Evolutionary conservation across 805 yeast species (phyloP).

Genomic region (Kluyveromyces wickerhamii): DNA sequence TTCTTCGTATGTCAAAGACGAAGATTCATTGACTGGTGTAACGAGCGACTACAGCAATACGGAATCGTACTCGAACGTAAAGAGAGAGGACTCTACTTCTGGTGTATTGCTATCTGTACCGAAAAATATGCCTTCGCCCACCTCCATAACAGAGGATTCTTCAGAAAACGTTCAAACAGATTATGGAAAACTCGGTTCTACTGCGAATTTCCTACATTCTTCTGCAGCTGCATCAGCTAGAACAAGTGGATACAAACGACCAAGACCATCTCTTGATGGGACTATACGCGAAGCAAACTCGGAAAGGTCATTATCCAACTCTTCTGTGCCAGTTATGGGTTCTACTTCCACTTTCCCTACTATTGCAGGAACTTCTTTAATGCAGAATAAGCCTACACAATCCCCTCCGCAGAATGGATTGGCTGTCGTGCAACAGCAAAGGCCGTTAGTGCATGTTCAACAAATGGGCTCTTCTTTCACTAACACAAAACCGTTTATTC

Average conservation of each 20-base stretch:
- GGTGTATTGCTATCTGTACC: slow-evolving; percentile 7
- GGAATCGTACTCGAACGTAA: slow-evolving; percentile 3
- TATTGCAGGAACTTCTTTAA: not conserved
- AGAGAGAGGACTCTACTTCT: slow-evolving; percentile 2
- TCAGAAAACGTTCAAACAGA: slow-evolving; percentile 37
- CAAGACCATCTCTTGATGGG: slow-evolving; percentile 12
- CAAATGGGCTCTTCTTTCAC: slow-evolving; percentile 7
- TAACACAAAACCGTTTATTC: slow-evolving; percentile 47
- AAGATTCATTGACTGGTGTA: slow-evolving; percentile 7
- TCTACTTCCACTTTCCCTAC: not conserved
- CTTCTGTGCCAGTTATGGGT: slow-evolving; percentile 10
- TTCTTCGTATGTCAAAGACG: slow-evolving; percentile 1
- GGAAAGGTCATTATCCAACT: slow-evolving; percentile 12
- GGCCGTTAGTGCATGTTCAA: slow-evolving; percentile 1
- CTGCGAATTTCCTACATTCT: slow-evolving; percentile 2
- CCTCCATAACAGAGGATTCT: slow-evolving; percentile 53
- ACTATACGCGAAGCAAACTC: slow-evolving; percentile 7
- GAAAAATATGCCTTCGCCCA: slow-evolving; percentile 45
- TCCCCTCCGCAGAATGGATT: slow-evolving; percentile 16
- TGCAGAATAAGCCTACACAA: slow-evolving; percentile 2
- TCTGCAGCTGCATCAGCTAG: slow-evolving; percentile 14
- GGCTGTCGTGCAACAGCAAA: slow-evolving; percentile 11
- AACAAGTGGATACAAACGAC: slow-evolving; percentile 14
- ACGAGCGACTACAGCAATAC: slow-evolving; percentile 10
- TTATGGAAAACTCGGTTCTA: not conserved